Base-by-base conservation (phyloP, 768 basidiomycete species). In the Podaxis rugospora region DNA sequence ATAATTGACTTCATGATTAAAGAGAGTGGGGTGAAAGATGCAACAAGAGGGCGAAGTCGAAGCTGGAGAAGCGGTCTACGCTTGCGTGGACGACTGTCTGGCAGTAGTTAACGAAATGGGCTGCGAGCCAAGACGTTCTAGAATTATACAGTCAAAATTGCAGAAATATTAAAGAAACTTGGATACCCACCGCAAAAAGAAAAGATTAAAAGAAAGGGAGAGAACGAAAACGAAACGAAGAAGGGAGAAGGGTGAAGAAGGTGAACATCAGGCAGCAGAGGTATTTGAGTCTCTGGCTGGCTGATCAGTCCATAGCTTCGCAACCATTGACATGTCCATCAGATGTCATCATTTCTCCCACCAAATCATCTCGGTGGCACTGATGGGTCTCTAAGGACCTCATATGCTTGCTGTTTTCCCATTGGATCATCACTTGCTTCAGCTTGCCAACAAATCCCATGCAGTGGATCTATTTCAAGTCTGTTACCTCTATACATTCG, bases 61-160 rank as follows among this genome's bases (percentile, higher is more conserved):
- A 71, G 72, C 69, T 68, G 69, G 71, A 74, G 62, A 69, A 85
- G 87, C 87, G 87, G 76, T 89, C 86, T 83, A 89, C 87, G 87
- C 87, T 84, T 74, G 73, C 74, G 73, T 76, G 69, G 71, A 71
- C 71, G 83, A 32, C 85, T 86, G 86, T 80, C 87, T 88, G 77
- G 85, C 84, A 88, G 86, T 59, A 51, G 27, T 71, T 70, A 69
- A 69, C 51, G 49, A 68, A 73, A 70, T 73, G 71, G 72, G 76
- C 75, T 66, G 72, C 68, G 70, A 75, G 74, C 68, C 67, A 70
- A 69, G 69, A 79, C 75, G 76, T 77, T 76, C 75, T 78, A 50
- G 36, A 44, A 40, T 52, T 3, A 1, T 7, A 52, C 32, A n/a
- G 36, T 36, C 76, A 78, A 68, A 61, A 83, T 81, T 78, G 73